phyloP scores from a whole-genome alignment of 495 filamentous ascomycete genomes.

The Xylaria bambusicola region DNA sequence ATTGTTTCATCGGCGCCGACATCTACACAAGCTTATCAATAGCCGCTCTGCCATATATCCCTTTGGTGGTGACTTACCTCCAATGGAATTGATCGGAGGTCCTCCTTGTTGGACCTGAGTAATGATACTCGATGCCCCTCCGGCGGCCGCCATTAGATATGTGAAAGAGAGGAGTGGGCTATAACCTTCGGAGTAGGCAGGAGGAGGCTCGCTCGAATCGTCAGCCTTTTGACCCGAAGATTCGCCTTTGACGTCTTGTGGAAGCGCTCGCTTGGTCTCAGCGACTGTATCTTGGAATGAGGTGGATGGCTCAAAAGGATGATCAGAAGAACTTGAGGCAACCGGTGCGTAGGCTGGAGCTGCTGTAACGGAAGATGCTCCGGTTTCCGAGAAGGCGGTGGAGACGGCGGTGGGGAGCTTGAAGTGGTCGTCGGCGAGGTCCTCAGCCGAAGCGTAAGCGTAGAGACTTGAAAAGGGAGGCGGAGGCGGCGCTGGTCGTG shows the following conservation, averaged over 20 bases:
- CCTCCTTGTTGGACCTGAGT: slow-evolving; percentile 96
- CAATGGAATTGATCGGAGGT: slow-evolving; percentile 82
- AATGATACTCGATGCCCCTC: slow-evolving; percentile 96
- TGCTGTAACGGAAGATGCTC: slow-evolving; percentile 53
- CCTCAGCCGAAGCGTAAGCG: slow-evolving; percentile 41
- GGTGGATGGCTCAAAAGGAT: slow-evolving; percentile 36
- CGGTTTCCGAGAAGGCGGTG: slow-evolving; percentile 56
- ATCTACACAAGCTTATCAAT: slow-evolving; percentile 52
- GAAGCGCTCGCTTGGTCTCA: slow-evolving; percentile 83
- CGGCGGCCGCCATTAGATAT: slow-evolving; percentile 97
- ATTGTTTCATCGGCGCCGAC: slow-evolving; percentile 93
- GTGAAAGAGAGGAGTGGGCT: slow-evolving; percentile 92
- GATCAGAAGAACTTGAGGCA: slow-evolving; percentile 46
- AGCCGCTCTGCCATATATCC: neutral
- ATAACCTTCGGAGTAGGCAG: slow-evolving; percentile 91
- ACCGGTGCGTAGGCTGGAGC: slow-evolving; percentile 62
- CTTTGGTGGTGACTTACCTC: slow-evolving; percentile 58
- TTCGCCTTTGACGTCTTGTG: slow-evolving; percentile 75
- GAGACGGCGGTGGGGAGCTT: slow-evolving; percentile 45
- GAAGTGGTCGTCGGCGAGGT: slow-evolving; percentile 37
- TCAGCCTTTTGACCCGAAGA: slow-evolving; percentile 57
- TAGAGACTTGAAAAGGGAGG: slow-evolving; percentile 52
- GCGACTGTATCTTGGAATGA: slow-evolving; percentile 58
- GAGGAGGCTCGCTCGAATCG: slow-evolving; percentile 89
- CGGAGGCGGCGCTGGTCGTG: slow-evolving; percentile 29